A percentile compares a stretch with the other conserved stretches of the same genome.
Conservation (phyloP, 805 yeast genomes). For the Candida ficus region DNA sequence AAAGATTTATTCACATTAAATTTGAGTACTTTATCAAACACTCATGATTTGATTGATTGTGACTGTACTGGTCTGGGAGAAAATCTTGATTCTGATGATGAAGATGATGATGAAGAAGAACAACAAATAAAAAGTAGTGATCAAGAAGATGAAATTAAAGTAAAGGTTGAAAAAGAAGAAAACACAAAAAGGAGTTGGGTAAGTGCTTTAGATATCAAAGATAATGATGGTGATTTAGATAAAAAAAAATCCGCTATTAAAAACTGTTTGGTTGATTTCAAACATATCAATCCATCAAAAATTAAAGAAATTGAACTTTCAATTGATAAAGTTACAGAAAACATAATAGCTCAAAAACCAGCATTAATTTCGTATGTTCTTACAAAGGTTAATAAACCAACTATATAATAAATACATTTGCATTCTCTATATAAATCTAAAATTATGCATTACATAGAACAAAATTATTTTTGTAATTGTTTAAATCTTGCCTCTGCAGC, state of each 20-base stretch:
- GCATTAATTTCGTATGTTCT: slow-evolving; percentile 35
- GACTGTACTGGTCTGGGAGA: slow-evolving; percentile 53
- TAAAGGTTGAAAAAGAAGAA: slow-evolving; percentile 11
- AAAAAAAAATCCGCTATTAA: slow-evolving; percentile 41
- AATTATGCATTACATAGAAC: neutral
- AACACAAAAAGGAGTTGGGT: slow-evolving; percentile 17
- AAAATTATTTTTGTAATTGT: slow-evolving; percentile 20
- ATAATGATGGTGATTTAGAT: slow-evolving; percentile 12
- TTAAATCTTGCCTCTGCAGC: slow-evolving; percentile 88
- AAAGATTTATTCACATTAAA: slow-evolving; percentile 67
- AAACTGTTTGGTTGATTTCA: slow-evolving; percentile 55
- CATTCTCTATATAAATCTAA: neutral
- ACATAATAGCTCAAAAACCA: slow-evolving; percentile 22
- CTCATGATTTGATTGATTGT: slow-evolving; percentile 74
- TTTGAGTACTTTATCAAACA: slow-evolving; percentile 48
- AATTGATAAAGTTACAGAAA: slow-evolving; percentile 32
- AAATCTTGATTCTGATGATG: slow-evolving; percentile 18
- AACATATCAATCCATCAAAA: slow-evolving; percentile 52
- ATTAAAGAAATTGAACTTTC: slow-evolving; percentile 9
- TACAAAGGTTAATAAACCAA: slow-evolving; percentile 31
- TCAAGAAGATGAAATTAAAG: slow-evolving; percentile 19
- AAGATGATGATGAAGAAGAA: slow-evolving; percentile 23
- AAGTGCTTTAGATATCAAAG: slow-evolving; percentile 18
- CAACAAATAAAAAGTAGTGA: too few species aligned
- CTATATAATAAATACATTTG: slow-evolving; percentile 5